Evolutionary conservation across 1,284 basidiomycete genomes (phyloP).

Genomic region (Ustilago xerochloae): DNA sequence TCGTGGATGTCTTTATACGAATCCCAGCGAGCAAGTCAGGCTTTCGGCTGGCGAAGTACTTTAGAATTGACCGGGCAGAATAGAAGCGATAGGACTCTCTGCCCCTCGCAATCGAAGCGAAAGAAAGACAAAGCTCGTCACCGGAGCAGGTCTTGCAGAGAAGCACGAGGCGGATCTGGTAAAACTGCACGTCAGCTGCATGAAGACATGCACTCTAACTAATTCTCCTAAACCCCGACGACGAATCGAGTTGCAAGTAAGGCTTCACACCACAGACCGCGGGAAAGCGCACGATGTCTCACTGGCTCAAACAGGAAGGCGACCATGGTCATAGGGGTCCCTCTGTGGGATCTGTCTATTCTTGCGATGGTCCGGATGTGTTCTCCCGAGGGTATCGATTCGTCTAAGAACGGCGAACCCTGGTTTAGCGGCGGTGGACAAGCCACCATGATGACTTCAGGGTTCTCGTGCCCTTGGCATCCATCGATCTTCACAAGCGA

Average conservation of each 20-base stretch:
- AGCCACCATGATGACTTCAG: neutral
- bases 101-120: neutral
- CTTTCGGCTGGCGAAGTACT: neutral
- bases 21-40: neutral
- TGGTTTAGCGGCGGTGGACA: neutral
- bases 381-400: neutral
- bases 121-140: neutral
- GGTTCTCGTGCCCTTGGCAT: conserved; percentile 1
- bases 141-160: too few relatives aligned
- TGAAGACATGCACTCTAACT: neutral
- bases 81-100: too few relatives aligned
- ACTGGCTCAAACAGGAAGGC: neutral
- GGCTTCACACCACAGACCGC: neutral
- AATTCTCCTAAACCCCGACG: neutral
- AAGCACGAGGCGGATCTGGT: neutral
- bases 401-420: neutral
- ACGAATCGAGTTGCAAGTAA: neutral
- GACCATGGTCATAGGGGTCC: too few relatives aligned
- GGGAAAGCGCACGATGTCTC: neutral
- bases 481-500: neutral
- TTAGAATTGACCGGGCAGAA: neutral
- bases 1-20: neutral
- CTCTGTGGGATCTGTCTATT: too few relatives aligned
- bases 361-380: neutral
- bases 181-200: neutral